These are phyloP conservation scores for Fomitiporia mediterranea DNA, from an alignment of 1,284 basidiomycete genomes.

Conservation along the genomic window DNA sequence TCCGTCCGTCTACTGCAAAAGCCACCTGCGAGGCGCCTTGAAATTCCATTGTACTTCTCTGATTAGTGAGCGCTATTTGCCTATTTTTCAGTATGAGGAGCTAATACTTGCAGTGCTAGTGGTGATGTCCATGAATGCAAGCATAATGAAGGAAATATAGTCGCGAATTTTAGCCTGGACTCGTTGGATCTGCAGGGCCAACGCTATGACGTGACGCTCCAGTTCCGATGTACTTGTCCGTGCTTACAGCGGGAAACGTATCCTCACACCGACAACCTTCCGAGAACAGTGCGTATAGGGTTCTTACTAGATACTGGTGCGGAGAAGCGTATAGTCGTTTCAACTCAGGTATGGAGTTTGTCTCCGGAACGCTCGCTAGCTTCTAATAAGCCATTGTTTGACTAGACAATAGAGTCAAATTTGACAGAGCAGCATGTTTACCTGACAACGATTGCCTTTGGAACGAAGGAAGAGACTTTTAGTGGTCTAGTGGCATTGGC, in stretches of 20 bases:
- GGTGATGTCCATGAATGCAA: no score
- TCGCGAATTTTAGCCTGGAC: background rate
- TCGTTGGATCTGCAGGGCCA: background rate
- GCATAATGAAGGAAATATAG: background rate
- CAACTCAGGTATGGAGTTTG: background rate
- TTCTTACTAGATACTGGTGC: background rate
- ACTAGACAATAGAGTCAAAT: background rate
- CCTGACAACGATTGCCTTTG: background rate
- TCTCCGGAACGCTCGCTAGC: background rate
- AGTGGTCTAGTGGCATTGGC: background rate
- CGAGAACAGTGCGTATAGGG: background rate
- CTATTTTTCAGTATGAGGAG: no score
- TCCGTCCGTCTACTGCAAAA: no score
- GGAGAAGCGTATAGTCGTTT: background rate
- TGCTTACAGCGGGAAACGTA: no score
- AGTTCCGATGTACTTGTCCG: background rate
- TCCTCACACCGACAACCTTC: no score
- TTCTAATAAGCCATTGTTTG: background rate
- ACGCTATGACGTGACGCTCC: background rate
- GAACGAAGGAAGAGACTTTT: background rate
- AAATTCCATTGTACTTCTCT: no score
- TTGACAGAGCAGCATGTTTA: background rate
- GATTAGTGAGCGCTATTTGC: no score
- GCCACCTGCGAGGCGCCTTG: no score
- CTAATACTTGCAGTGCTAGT: no score